Percentiles rank a stretch among this genome's conserved stretches.
These are phyloP conservation scores for Colletotrichum noveboracense DNA, from an alignment of 2,329 filamentous ascomycete genomes.

Conservation along the genomic window DNA sequence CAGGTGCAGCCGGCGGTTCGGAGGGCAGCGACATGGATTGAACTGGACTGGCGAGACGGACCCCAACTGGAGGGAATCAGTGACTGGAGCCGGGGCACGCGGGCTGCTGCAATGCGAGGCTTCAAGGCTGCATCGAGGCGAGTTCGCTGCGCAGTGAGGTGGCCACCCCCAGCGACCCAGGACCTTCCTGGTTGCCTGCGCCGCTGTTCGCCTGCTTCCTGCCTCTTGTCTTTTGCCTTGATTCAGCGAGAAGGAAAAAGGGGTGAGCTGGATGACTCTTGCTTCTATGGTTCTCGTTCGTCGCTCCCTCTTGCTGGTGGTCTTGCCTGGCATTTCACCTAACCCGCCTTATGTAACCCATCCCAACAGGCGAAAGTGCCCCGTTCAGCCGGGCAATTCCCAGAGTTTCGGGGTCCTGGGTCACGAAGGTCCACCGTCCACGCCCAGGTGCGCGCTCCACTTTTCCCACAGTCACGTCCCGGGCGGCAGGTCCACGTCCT, in stretches of 20 bases:
- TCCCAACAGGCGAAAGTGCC: not conserved
- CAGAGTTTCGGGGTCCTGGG: conserved; percentile 16
- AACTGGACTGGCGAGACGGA: not conserved
- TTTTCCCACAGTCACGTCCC: conserved; percentile 11
- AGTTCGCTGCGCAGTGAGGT: not conserved
- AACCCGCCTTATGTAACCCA: not conserved
- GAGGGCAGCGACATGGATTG: not conserved
- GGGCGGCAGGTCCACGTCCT: conserved; percentile 13
- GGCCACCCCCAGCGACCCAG: not conserved
- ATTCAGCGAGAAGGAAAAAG: not conserved
- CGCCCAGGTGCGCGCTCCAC: not conserved
- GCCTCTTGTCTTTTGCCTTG: not conserved
- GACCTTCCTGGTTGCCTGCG: not conserved
- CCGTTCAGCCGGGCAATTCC: conserved; percentile 5
- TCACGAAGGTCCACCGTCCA: not conserved
- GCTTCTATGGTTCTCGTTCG: not conserved
- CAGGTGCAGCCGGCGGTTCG: not conserved
- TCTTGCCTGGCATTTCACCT: not conserved
- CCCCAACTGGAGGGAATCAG: not conserved
- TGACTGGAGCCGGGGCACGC: not conserved
- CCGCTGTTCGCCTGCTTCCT: not conserved
- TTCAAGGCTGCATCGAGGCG: conserved; percentile 19
- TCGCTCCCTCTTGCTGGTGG: not conserved
- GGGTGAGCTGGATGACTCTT: not conserved
- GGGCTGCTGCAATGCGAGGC: not conserved